Percentiles rank a stretch among this genome's conserved stretches.
phyloP scores from a whole-genome alignment of 2,329 filamentous ascomycete species.

The Fusarium marasasianum region DNA sequence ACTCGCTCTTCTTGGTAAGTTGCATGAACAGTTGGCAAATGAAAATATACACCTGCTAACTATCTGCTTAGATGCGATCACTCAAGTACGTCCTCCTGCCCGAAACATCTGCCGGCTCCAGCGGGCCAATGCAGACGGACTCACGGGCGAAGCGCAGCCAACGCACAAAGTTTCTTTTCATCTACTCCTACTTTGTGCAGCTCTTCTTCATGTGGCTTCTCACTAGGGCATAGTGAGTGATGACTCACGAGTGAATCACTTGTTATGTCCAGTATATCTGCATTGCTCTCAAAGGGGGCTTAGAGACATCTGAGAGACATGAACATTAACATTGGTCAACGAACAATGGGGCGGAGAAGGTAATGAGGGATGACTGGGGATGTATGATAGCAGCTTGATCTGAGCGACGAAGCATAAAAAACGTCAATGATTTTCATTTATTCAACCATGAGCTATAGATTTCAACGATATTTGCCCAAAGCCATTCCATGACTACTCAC shows the following conservation, averaged over 20 bases:
- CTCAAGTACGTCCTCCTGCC: conserved; percentile 95
- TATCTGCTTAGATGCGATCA: conserved; percentile 76
- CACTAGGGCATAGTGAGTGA: conserved; percentile 53
- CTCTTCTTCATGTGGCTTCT: conserved; percentile 91
- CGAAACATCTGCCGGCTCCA: conserved; percentile 74
- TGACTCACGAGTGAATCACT: background rate
- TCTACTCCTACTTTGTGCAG: conserved; percentile 95
- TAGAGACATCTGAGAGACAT: background rate
- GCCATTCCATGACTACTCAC: background rate
- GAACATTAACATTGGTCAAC: conserved; percentile 9
- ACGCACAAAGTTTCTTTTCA: conserved; percentile 89
- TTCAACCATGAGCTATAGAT: background rate
- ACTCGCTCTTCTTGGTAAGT: conserved; percentile 92
- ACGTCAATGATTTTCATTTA: conserved; percentile 8
- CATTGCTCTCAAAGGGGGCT: background rate
- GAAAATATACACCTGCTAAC: conserved; percentile 16
- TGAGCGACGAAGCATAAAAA: conserved; percentile 20
- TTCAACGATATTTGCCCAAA: background rate
- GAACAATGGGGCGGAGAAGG: background rate
- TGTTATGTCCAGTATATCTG: background rate
- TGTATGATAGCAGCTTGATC: conserved; percentile 26
- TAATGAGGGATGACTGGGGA: conserved; percentile 28
- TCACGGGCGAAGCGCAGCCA: conserved; percentile 87
- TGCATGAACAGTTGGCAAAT: background rate
- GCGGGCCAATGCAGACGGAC: conserved; percentile 73